These are phyloP conservation scores for Noccaea caerulescens DNA, from an alignment of 345 rosid genomes.

Conservation along the genomic window DNA sequence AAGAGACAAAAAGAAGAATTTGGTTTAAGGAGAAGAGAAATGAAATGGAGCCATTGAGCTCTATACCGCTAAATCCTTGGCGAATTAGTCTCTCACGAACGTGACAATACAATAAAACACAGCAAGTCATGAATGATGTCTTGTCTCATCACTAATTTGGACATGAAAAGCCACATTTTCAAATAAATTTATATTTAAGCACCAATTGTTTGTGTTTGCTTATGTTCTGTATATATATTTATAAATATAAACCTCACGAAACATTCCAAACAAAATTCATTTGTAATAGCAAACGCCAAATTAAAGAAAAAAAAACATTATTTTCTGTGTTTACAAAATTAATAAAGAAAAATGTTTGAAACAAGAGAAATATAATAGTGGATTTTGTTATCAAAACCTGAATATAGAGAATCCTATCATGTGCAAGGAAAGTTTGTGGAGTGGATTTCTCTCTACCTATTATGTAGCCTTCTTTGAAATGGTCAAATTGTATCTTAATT, in stretches of 20 bases:
- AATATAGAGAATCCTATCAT: not conserved
- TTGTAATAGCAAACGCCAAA: too few species aligned
- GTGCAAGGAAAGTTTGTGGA: not conserved
- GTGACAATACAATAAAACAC: constrained; percentile 1
- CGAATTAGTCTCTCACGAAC: constrained; percentile 11
- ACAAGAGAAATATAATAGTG: not conserved
- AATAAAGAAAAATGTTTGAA: not conserved
- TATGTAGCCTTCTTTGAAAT: not conserved
- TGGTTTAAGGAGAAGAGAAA: not conserved
- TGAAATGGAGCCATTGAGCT: not conserved
- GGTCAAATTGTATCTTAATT: not conserved
- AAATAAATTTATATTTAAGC: not conserved
- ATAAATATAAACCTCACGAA: too few species aligned
- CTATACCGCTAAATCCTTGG: constrained; percentile 2
- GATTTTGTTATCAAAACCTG: not conserved
- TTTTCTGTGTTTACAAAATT: too few species aligned
- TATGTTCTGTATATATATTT: not conserved
- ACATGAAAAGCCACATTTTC: constrained; percentile 16
- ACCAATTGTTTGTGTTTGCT: not conserved
- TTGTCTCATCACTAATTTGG: not conserved
- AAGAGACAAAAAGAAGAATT: constrained; percentile 10
- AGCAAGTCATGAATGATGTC: not conserved
- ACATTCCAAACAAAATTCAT: too few species aligned
- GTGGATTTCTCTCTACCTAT: not conserved
- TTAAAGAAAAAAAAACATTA: too few species aligned